Evolutionary conservation across 2,329 filamentous ascomycete genomes (phyloP).

Genomic region (Diaporthe sp.): DNA sequence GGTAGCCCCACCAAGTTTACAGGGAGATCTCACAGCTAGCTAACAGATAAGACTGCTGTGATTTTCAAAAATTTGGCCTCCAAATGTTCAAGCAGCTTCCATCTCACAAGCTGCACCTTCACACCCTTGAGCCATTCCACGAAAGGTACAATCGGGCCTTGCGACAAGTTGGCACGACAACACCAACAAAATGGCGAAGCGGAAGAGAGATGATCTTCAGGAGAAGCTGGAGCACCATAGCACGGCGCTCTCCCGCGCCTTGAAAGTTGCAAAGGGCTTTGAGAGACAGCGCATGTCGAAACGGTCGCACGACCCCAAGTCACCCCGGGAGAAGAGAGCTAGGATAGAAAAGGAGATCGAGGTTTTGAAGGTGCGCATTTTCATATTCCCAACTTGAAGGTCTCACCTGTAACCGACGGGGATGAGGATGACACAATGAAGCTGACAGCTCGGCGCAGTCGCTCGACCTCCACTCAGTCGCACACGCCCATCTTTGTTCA

Average conservation of each 20-base stretch:
- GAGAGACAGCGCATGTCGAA: conserved; percentile 82
- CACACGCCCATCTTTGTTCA: conserved; percentile 65
- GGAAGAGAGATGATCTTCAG: conserved; percentile 58
- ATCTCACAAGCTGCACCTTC: conserved; percentile 5
- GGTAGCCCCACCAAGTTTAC: background rate
- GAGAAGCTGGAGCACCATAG: conserved; percentile 53
- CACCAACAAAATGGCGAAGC: conserved; percentile 61
- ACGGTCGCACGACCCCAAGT: conserved; percentile 59
- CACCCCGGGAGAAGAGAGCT: conserved; percentile 59
- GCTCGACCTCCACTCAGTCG: conserved; percentile 67
- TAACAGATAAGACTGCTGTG: conserved; percentile 2
- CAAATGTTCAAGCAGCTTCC: background rate
- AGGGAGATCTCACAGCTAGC: background rate
- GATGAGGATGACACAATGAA: background rate
- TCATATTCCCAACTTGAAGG: background rate
- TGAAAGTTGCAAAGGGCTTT: conserved; percentile 80
- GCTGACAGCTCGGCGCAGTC: conserved; percentile 48
- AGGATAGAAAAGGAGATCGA: conserved; percentile 71
- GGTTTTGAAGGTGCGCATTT: conserved; percentile 61
- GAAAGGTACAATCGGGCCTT: background rate
- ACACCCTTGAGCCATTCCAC: background rate
- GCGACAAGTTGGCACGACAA: background rate
- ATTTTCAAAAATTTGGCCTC: conserved; percentile 24
- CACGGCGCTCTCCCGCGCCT: conserved; percentile 71
- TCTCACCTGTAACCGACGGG: background rate